Percentiles rank a stretch among this genome's conserved stretches.
Conservation (phyloP, 345 rosid species). For the Melaleuca quinquenervia region DNA sequence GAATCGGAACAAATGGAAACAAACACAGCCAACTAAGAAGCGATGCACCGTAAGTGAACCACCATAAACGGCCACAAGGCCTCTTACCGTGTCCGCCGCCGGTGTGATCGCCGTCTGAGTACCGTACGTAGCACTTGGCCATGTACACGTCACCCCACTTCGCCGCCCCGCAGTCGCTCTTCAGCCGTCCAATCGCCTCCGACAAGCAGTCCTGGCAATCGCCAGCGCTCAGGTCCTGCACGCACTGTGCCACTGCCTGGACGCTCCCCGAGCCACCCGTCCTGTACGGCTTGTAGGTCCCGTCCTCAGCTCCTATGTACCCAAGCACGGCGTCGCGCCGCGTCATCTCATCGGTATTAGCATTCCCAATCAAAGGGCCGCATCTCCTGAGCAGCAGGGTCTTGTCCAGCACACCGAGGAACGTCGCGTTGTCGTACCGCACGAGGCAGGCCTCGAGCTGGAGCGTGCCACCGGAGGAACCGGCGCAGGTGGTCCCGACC, state of each 20-base stretch:
- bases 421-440: constrained; percentile 54
- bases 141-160: constrained; percentile 71
- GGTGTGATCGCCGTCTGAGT: constrained; percentile 32
- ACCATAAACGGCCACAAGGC: background rate
- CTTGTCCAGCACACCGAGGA: constrained; percentile 76
- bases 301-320: constrained; percentile 36
- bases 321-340: constrained; percentile 52
- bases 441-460: constrained; percentile 71
- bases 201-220: constrained; percentile 84
- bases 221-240: constrained; percentile 54
- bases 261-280: constrained; percentile 41
- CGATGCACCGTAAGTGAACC: background rate
- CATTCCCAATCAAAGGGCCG: constrained; percentile 27
- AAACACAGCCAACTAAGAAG: background rate
- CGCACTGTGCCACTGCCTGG: constrained; percentile 67
- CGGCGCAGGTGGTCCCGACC: constrained; percentile 36
- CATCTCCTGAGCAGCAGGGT: constrained; percentile 49
- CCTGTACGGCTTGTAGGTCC: constrained; percentile 19
- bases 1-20: background rate
- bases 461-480: constrained; percentile 48
- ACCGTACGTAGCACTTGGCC: constrained; percentile 80
- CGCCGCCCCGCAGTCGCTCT: constrained; percentile 42
- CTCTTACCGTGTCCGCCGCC: constrained; percentile 7
- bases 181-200: constrained; percentile 64
- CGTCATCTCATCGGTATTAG: constrained; percentile 30